Evolutionary conservation across 2,329 filamentous ascomycete genomes (phyloP), one percentile per base, ranked within the genome.

Genomic region (Penicillium sp.): DNA sequence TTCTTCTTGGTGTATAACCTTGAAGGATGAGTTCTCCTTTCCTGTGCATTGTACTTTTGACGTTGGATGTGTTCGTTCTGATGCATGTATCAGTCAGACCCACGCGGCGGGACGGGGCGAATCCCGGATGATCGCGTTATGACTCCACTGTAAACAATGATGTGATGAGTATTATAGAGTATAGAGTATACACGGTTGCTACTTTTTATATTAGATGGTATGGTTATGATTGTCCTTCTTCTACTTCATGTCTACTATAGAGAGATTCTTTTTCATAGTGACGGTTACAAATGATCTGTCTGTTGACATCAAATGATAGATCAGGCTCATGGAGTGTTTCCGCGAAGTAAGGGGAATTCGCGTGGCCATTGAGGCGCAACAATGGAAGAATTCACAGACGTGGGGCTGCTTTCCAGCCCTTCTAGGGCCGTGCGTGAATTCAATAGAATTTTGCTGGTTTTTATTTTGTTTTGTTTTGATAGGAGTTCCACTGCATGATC

Each of bases 81-180:
- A n/a, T 9, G 20, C 32, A 31, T 35, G 26, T 20, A 17, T 33
- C 22, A 6, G 12, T 5, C n/a, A 30, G 37, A 34, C 26, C 25
- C 29, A 44, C 48, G 40, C 32, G 22, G 42, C 45, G 45, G 45
- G 39, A 50, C 46, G 44, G 33, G 46, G n/a, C 39, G 33, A 33
- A 43, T 42, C 38, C 41, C 32, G 22, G 4, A n/a, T n/a, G n/a
- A 22, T 22, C 18, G 18, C 18, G 18, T 22, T 9, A 9, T 22
- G 18, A 22, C 18, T n/a, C 18, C 18, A 22, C 18, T 22, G 18
- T 22, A 22, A 22, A 22, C 18, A 22, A 23, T 17, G 16, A 13
- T 35, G 10, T 12, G 5, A 6, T 18, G 3, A n/a, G n/a, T n/a
- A n/a, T n/a, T n/a, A n/a, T n/a, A n/a, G n/a, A n/a, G n/a, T n/a